Evolutionary conservation across 352 stramenopile genomes (phyloP), one percentile per base, ranked within the genome.

Genomic region (Globisporangium lucens): DNA sequence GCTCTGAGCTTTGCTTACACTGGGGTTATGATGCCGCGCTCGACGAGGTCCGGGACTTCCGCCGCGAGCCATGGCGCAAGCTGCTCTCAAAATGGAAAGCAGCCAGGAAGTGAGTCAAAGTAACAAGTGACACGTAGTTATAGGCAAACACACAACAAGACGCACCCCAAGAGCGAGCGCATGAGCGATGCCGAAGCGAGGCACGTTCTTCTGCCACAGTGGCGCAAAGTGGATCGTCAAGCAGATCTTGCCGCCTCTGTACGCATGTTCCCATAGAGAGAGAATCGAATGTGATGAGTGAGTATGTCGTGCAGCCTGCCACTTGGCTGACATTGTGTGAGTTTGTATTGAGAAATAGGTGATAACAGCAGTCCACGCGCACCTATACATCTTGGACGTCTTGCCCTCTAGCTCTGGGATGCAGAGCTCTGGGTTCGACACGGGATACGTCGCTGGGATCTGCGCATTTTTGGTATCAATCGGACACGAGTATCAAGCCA

Each of bases 311-410:
- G 24, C 7, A 33, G 29, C 8, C n/a, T 6, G 35, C 38, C 38
- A 33, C 12, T 15, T 56, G 24, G 27, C 35, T 41, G 53, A 41
- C 22, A 41, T 13, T 38, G 33, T 24, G 9, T 35, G 41, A 61
- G n/a, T 51, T 30, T 43, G 17, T 33, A 36, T 17, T 35, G 6
- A 57, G 13, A 13, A 8, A 36, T 3, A 30, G 27, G 30, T 33
- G 3, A 33, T 22, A 7, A 51, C 43, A 22, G 43, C 17, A n/a
- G 2, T 4, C 30, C 22, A 30, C 24, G 35, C 74, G 55, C 46
- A 88, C 79, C 87, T 73, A 74, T 97, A 97, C 87, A 97, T 97
- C 76, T 97, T 97, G 71, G 87, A 88, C 29, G 89, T 96, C 74
- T 97, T 97, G 41, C 87, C 85, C 17, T 97, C 88, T 1, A 97